Conservation (phyloP, 2,329 filamentous ascomycete genomes). For the Pseudogymnoascus sp. region DNA sequence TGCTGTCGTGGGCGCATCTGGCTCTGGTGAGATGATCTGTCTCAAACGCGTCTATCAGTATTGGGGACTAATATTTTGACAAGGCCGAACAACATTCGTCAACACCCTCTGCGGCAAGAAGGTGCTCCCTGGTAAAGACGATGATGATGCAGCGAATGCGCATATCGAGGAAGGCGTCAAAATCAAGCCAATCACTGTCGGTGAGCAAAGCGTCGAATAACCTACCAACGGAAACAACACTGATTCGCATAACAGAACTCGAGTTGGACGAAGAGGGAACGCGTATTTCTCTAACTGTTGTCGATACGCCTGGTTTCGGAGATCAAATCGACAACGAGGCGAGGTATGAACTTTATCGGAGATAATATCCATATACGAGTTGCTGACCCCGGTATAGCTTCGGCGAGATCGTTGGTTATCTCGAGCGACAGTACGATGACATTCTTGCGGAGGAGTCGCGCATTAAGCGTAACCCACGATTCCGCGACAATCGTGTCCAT, state of each 20-base stretch:
- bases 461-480: slow-evolving; percentile 99
- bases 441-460: slow-evolving; percentile 98
- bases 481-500: slow-evolving; percentile 98
- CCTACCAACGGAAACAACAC: slow-evolving; percentile 19
- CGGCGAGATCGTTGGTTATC: slow-evolving; percentile 93
- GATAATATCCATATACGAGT: slow-evolving; percentile 8
- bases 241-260: slow-evolving; percentile 55
- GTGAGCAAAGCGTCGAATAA: slow-evolving; percentile 45
- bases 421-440: slow-evolving; percentile 98
- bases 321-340: slow-evolving; percentile 99
- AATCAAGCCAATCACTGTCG: slow-evolving; percentile 97
- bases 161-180: slow-evolving; percentile 95
- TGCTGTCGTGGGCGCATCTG: slow-evolving; percentile 99
- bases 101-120: slow-evolving; percentile 97
- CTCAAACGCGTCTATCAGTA: slow-evolving; percentile 5
- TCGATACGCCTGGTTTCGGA: slow-evolving; percentile 96
- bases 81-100: slow-evolving; percentile 96
- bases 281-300: slow-evolving; percentile 94
- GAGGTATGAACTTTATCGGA: slow-evolving; percentile 50
- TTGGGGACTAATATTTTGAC: slow-evolving; percentile 17
- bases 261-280: slow-evolving; percentile 98
- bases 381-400: slow-evolving; percentile 55
- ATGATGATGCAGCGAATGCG: slow-evolving; percentile 79
- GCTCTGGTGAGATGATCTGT: slow-evolving; percentile 66
- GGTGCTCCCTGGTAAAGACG: slow-evolving; percentile 85